Evolutionary conservation across 73 alveolate species (phyloP), one percentile per base, ranked within the genome.

Genomic region (Uronychia binucleata): DNA sequence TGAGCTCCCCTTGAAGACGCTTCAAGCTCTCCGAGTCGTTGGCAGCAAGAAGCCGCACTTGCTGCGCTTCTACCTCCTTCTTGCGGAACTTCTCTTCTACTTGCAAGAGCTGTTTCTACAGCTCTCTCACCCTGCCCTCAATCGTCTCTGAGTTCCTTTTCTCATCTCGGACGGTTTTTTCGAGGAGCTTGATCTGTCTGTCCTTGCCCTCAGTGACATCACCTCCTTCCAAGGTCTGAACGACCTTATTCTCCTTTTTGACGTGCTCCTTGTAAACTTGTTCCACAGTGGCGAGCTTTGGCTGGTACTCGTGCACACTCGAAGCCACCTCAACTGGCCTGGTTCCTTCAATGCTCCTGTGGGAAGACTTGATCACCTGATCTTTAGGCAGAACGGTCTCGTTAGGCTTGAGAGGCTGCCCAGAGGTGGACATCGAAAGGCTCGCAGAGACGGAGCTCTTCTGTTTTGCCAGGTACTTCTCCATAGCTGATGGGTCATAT

Each of bases 21-120:
- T 91, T 86, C 27, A 78, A 74, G 5, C 92, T 86, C 58, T 87
- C 96, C 26, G 19, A 8, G n/a, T 75, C 94, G 74, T 87, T 83
- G 34, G 35, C 28, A 1, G 88, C 86, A 31, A 77, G 85, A 28
- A 81, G 58, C 30, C 88, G 1, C 74, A 31, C n/a, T 0, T 74
- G 31, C 59, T 88, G 74, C 34, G 77, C 82, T 25, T 88, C 95
- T 80, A 89, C 26, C 27, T 89, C 91, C 81, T 58, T 78, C 60
- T 86, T 86, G 74, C 78, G 77, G 32, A 32, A 46, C 77, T 86
- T 35, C 8, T 34, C 31, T 46, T 89, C 95, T 0, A 78, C 75
- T 0, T 31, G 77, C 33, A 32, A 0, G 79, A 84, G 30, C 28
- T 85, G 76, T 13, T 89, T 87, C 67, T 85, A 75, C 0, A 30